Evolutionary conservation across 2,329 filamentous ascomycete species (phyloP), one percentile per base, ranked within the genome.

Genomic region (Leptosphaerulina australis): DNA sequence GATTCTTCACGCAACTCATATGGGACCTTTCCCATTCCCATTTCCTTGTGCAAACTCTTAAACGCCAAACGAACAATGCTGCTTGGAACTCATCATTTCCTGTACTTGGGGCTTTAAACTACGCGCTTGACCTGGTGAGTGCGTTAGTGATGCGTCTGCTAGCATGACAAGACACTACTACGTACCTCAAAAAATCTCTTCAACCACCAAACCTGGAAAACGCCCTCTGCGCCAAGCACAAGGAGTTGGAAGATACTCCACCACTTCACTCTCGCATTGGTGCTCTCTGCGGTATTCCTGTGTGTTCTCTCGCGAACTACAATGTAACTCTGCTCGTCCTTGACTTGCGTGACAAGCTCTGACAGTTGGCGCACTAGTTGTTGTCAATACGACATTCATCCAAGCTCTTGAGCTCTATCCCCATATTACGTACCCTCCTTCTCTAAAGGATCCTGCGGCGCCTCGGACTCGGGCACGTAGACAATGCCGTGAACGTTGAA

Each of bases 131-230:
- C 67, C 66, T 68, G 22, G 15, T 9, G 6, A 5, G n/a, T 2
- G 4, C 28, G 40, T 66, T 26, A 63, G 58, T 29, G 24, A 25
- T 76, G 5, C 12, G 5, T 17, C 15, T 10, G 11, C 57, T 10
- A 15, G n/a, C 4, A 15, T 5, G 4, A 5, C 9, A 5, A 12
- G 4, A 10, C 11, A 1, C 22, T 14, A 18, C 12, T 33, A 41
- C 59, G 51, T 71, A 87, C 85, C 86, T 97, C 92, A 71, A 97
- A 97, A 83, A 99, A 99, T 71, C 94, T 85, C 79, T 96, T 94
- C 73, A 99, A 77, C 92, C 94, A 99, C 93, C 94, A 99, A 60
- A 99, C 93, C 80, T 99, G 94, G 81, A 99, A 99, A 61, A 97
- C 80, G 54, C 91, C 94, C 80, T 97, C 91, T 67, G 88, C 91